phyloP scores from a whole-genome alignment of 345 rosid species.

The Heritiera fomes region DNA sequence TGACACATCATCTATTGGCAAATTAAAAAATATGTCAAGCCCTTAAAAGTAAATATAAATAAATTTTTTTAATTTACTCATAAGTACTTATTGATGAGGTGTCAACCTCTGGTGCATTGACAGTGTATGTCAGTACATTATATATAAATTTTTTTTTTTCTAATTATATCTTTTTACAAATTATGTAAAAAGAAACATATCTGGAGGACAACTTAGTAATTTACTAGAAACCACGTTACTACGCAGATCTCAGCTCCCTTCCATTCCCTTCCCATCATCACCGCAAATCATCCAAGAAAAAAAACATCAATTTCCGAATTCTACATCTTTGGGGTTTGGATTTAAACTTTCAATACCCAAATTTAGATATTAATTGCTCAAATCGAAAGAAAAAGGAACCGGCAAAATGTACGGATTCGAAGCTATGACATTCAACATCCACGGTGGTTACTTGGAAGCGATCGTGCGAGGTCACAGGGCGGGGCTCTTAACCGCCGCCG shows the following conservation, averaged over 20 bases:
- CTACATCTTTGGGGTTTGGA: neutral
- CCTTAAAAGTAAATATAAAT: no score
- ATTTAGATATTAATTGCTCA: neutral
- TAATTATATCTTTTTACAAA: no score
- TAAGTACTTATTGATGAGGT: no score
- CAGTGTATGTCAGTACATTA: no score
- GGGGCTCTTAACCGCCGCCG: constrained; percentile 85
- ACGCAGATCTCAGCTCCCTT: neutral
- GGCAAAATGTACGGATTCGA: constrained; percentile 93
- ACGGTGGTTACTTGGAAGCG: constrained; percentile 93
- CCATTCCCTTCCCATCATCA: neutral
- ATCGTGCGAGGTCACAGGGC: constrained; percentile 95
- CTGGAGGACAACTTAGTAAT: neutral
- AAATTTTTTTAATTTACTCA: no score
- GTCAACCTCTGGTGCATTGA: no score
- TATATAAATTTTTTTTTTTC: no score
- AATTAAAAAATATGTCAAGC: no score
- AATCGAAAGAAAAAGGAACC: neutral
- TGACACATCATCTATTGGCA: no score
- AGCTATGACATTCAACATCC: constrained; percentile 91
- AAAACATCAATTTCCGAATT: neutral
- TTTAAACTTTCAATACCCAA: neutral
- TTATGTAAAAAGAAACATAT: neutral
- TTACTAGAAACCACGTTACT: no score
- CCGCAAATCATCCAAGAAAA: neutral